phyloP scores from a whole-genome alignment of 2,329 filamentous ascomycete species.

The Verticillium nubilum region DNA sequence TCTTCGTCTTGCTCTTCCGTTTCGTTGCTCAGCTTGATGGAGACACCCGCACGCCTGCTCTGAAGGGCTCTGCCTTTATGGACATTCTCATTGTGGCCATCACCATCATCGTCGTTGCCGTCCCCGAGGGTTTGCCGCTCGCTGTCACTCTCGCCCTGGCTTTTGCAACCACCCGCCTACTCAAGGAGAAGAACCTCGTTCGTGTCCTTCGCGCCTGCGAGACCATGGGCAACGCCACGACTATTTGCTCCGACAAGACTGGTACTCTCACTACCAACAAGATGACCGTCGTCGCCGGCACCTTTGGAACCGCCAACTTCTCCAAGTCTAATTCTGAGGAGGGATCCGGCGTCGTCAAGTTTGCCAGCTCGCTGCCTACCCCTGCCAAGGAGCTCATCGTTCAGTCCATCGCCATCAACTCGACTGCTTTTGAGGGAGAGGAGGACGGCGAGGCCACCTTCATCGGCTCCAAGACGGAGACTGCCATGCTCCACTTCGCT shows the following conservation, averaged over 20 bases:
- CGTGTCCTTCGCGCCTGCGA: constrained; percentile 64
- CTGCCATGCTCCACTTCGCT: constrained; percentile 45
- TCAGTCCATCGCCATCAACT: constrained; percentile 49
- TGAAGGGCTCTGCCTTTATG: constrained; percentile 55
- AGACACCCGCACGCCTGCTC: constrained; percentile 39
- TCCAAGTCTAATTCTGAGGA: constrained; percentile 21
- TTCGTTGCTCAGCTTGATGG: constrained; percentile 60
- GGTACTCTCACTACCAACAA: constrained; percentile 63
- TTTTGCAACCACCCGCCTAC: constrained; percentile 64
- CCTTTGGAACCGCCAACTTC: constrained; percentile 45
- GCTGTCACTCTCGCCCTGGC: constrained; percentile 64
- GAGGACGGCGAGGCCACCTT: constrained; percentile 38
- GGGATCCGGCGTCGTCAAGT: constrained; percentile 13
- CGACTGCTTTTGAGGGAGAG: constrained; percentile 49
- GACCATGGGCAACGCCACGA: constrained; percentile 67
- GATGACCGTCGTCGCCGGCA: constrained; percentile 69
- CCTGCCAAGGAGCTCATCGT: constrained; percentile 27
- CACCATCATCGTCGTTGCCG: constrained; percentile 62
- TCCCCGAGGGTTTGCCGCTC: constrained; percentile 60
- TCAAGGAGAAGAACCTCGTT: constrained; percentile 66
- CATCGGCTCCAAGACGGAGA: constrained; percentile 53
- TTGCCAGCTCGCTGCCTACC: constrained; percentile 14
- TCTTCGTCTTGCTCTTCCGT: constrained; percentile 72
- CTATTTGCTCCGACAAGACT: constrained; percentile 74
- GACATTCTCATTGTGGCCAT: constrained; percentile 61